Percentiles rank a stretch among this genome's conserved stretches.
Evolutionary conservation across 768 basidiomycete species (phyloP).

Genomic region (Leccinum sublutescens): DNA sequence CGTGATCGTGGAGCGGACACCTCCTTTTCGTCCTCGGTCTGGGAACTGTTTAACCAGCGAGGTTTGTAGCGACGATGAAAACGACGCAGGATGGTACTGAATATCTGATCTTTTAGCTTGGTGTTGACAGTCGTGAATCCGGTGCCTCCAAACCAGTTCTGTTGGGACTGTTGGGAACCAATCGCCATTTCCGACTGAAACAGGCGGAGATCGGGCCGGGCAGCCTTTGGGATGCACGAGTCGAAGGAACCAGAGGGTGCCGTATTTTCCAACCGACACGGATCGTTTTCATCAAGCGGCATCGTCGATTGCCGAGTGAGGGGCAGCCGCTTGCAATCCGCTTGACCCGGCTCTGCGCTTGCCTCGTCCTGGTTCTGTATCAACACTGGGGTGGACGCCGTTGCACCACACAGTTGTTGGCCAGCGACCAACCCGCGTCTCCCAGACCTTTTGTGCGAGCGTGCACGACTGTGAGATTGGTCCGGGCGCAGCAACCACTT

Average conservation of each 20-base stretch:
- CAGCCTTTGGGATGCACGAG: background rate
- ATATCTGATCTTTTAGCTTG: conserved; percentile 92
- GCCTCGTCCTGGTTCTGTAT: conserved; percentile 33
- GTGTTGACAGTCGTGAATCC: conserved; percentile 95
- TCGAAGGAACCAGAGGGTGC: conserved; percentile 27
- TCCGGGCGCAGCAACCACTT: conserved; percentile 76
- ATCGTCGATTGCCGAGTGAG: conserved; percentile 41
- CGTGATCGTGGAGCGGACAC: conserved; percentile 43
- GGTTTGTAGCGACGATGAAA: conserved; percentile 51
- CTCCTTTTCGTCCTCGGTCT: conserved; percentile 59
- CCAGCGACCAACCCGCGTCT: conserved; percentile 36
- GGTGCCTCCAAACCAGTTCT: conserved; percentile 77
- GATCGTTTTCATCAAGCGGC: conserved; percentile 39
- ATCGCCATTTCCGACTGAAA: conserved; percentile 42
- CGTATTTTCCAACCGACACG: conserved; percentile 43
- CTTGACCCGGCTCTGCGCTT: conserved; percentile 5
- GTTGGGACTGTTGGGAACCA: conserved; percentile 33
- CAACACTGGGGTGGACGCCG: conserved; percentile 73
- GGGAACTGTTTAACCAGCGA: conserved; percentile 35
- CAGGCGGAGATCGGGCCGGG: conserved; percentile 35
- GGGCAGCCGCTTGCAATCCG: conserved; percentile 37
- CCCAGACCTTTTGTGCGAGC: conserved; percentile 41
- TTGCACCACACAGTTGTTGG: conserved; percentile 47
- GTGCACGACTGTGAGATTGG: conserved; percentile 46
- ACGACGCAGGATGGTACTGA: conserved; percentile 80